Conservation (phyloP, 371 early-diverging fungal species). For the Vittaforma corneae region DNA sequence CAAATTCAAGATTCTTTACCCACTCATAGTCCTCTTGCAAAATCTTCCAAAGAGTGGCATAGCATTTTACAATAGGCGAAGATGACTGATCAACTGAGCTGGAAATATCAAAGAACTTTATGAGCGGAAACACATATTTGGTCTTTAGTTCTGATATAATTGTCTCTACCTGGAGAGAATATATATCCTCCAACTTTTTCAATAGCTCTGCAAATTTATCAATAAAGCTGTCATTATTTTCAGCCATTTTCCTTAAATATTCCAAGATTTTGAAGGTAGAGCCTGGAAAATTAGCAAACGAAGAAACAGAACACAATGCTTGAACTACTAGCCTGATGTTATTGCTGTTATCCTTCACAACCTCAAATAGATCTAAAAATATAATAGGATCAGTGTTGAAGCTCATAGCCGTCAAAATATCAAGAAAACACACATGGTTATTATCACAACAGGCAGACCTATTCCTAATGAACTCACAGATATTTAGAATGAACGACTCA, state of each 20-base stretch:
- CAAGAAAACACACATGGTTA: conserved; percentile 12
- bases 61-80: conserved; percentile 14
- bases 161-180: background rate
- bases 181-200: background rate
- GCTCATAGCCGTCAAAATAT: conserved; percentile 14
- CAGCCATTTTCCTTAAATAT: background rate
- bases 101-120: conserved; percentile 9
- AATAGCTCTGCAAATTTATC: background rate
- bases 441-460: conserved; percentile 16
- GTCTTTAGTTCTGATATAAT: background rate
- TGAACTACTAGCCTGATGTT: conserved; percentile 5
- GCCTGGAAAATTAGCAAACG: background rate
- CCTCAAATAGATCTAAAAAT: conserved; percentile 15
- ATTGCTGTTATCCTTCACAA: conserved; percentile 16
- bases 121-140: background rate
- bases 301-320: background rate
- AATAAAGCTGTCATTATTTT: background rate
- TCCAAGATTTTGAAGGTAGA: background rate
- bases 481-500: conserved; percentile 17
- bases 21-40: conserved; percentile 9
- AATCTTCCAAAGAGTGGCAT: conserved; percentile 27
- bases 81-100: background rate
- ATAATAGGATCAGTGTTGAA: background rate
- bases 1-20: conserved; percentile 9
- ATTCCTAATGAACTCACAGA: conserved; percentile 6